phyloP scores from a whole-genome alignment of 1,139 yeast genomes.

The Yamadazyma siamensis region DNA sequence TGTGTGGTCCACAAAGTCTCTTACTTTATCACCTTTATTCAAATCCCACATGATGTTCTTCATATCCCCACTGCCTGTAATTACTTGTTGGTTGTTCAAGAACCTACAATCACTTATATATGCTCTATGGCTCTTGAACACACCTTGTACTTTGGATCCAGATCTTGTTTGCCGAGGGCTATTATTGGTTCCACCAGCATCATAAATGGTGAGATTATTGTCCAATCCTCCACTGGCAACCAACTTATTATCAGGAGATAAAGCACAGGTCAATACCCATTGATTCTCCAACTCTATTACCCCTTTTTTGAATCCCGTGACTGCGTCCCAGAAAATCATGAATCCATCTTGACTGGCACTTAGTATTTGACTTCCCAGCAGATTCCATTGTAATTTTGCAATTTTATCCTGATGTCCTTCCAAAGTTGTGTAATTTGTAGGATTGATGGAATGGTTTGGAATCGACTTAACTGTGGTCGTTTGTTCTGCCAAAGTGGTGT shows the following conservation, averaged over 20 bases:
- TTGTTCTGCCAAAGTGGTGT: slow-evolving; percentile 41
- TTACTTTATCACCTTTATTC: slow-evolving; percentile 49
- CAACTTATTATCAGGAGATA: slow-evolving; percentile 60
- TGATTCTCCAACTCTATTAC: slow-evolving; percentile 69
- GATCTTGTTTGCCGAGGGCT: slow-evolving; percentile 3
- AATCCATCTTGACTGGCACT: slow-evolving; percentile 88
- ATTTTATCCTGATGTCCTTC: slow-evolving; percentile 79
- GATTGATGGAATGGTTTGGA: slow-evolving; percentile 30
- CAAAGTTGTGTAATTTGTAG: slow-evolving; percentile 40
- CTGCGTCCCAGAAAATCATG: slow-evolving; percentile 79
- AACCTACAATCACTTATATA: slow-evolving; percentile 78
- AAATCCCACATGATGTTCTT: slow-evolving; percentile 82
- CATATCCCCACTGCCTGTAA: slow-evolving; percentile 84
- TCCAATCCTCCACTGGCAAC: slow-evolving; percentile 85
- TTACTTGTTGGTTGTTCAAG: slow-evolving; percentile 44
- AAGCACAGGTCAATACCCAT: slow-evolving; percentile 77
- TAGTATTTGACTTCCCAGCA: slow-evolving; percentile 55
- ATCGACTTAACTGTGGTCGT: slow-evolving; percentile 27
- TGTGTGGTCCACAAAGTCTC: slow-evolving; percentile 68
- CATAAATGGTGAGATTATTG: slow-evolving; percentile 71
- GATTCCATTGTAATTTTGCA: slow-evolving; percentile 65
- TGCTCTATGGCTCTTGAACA: slow-evolving; percentile 78
- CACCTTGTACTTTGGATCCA: slow-evolving; percentile 34
- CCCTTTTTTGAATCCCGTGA: slow-evolving; percentile 66
- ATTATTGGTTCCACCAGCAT: slow-evolving; percentile 23